Conservation (phyloP, 306 rosid genomes). For the Glycine tomentella region DNA sequence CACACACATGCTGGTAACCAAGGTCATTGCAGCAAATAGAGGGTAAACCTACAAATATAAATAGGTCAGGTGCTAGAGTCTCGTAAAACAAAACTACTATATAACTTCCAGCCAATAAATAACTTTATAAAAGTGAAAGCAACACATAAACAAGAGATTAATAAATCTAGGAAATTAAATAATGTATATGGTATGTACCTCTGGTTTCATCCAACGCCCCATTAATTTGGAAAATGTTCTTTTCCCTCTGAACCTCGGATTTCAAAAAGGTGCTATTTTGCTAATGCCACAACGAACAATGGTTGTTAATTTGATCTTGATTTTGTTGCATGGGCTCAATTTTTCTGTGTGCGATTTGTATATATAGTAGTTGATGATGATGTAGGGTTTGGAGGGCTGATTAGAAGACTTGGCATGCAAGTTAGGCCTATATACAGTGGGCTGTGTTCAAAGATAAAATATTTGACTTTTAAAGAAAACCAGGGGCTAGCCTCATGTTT, state of each 20-base stretch:
- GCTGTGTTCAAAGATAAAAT: slow-evolving; percentile 42
- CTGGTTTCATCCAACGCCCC: slow-evolving; percentile 96
- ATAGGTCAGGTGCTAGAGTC: background rate
- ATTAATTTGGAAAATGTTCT: slow-evolving; percentile 46
- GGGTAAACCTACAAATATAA: slow-evolving; percentile 69
- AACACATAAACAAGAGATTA: background rate
- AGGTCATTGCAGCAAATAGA: slow-evolving; percentile 81
- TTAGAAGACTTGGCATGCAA: slow-evolving; percentile 1
- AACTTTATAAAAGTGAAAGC: background rate
- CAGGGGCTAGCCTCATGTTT: slow-evolving; percentile 78
- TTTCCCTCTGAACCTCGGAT: background rate
- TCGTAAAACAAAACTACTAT: background rate
- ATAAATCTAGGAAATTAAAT: no score
- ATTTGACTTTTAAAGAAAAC: slow-evolving; percentile 61
- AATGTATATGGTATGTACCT: slow-evolving; percentile 55
- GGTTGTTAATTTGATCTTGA: background rate
- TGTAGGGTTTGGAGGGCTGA: background rate
- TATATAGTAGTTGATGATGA: slow-evolving; percentile 37
- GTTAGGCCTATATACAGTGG: slow-evolving; percentile 51
- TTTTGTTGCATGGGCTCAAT: slow-evolving; percentile 4
- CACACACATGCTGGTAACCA: slow-evolving; percentile 72
- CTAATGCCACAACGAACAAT: background rate
- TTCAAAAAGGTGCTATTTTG: background rate
- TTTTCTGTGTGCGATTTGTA: slow-evolving; percentile 45
- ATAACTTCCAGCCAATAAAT: background rate